phyloP scores from a whole-genome alignment of 2,329 filamentous ascomycete genomes.

The Colletotrichum sp. region DNA sequence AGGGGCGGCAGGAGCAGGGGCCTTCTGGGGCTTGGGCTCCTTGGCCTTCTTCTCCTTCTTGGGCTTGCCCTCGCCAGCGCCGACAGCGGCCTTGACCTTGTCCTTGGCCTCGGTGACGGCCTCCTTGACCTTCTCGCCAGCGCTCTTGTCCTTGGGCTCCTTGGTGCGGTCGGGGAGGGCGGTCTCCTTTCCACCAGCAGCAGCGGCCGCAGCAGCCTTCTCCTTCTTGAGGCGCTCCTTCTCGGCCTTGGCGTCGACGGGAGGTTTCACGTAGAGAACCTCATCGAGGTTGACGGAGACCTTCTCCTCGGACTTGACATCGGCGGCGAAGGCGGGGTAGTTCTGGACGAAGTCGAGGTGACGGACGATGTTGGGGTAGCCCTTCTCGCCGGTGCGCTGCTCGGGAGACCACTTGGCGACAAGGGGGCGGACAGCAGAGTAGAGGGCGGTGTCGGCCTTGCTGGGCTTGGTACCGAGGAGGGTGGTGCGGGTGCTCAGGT shows the following conservation, averaged over 20 bases:
- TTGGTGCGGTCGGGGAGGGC: slow-evolving; percentile 66
- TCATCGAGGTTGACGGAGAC: slow-evolving; percentile 79
- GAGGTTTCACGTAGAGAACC: slow-evolving; percentile 86
- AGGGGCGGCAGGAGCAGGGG: slow-evolving; percentile 73
- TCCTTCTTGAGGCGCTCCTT: slow-evolving; percentile 98
- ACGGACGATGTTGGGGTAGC: slow-evolving; percentile 89
- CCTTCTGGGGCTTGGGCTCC: slow-evolving; percentile 75
- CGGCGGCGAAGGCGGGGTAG: slow-evolving; percentile 74
- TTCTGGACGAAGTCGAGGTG: slow-evolving; percentile 96
- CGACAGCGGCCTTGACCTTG: slow-evolving; percentile 49
- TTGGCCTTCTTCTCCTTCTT: slow-evolving; percentile 94
- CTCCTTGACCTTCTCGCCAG: slow-evolving; percentile 51
- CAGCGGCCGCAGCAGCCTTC: slow-evolving; percentile 74
- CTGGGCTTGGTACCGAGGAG: slow-evolving; percentile 90
- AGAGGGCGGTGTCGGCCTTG: slow-evolving; percentile 84
- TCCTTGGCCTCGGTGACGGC: slow-evolving; percentile 53
- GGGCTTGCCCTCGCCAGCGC: slow-evolving; percentile 46
- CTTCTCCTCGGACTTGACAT: slow-evolving; percentile 75
- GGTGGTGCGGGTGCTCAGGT: slow-evolving; percentile 88
- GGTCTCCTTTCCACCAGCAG: slow-evolving; percentile 47
- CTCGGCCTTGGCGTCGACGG: slow-evolving; percentile 89
- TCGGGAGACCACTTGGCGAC: slow-evolving; percentile 83
- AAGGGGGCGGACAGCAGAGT: slow-evolving; percentile 76
- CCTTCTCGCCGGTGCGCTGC: slow-evolving; percentile 87
- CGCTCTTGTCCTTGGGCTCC: slow-evolving; percentile 64